phyloP scores from a whole-genome alignment of 805 yeast genomes.

The Metschnikowia vanudenii region DNA sequence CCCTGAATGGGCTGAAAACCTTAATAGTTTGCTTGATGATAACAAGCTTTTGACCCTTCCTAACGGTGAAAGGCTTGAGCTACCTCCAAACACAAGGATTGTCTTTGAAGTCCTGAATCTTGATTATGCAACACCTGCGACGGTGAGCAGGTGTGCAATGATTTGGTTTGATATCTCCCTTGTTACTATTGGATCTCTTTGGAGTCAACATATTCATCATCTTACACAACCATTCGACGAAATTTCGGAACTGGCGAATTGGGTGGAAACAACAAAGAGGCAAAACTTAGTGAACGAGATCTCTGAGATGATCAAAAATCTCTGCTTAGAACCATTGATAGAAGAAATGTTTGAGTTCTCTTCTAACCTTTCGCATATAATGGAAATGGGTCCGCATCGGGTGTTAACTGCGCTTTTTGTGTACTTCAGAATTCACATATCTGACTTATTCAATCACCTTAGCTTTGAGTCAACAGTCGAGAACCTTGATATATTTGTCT shows the following conservation, averaged over 20 bases:
- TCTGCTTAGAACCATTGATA: neutral
- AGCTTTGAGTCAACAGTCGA: slow-evolving; percentile 13
- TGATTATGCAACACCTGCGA: slow-evolving; percentile 78
- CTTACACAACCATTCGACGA: slow-evolving; percentile 4
- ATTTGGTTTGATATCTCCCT: slow-evolving; percentile 58
- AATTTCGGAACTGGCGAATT: slow-evolving; percentile 1
- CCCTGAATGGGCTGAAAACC: slow-evolving; percentile 89
- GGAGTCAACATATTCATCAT: slow-evolving; percentile 12
- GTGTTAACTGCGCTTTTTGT: slow-evolving; percentile 40
- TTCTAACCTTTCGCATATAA: slow-evolving; percentile 43
- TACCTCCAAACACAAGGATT: slow-evolving; percentile 63
- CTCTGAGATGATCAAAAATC: slow-evolving; percentile 1
- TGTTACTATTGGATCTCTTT: slow-evolving; percentile 19
- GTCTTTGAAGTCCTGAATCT: slow-evolving; percentile 76
- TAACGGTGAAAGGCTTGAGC: slow-evolving; percentile 76
- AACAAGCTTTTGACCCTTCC: slow-evolving; percentile 79
- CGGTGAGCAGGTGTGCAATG: slow-evolving; percentile 90
- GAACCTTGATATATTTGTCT: slow-evolving; percentile 28
- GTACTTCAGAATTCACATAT: slow-evolving; percentile 37
- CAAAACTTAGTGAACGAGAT: slow-evolving; percentile 17
- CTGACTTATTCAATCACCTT: slow-evolving; percentile 19
- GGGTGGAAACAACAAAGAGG: slow-evolving; percentile 1
- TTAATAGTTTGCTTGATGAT: slow-evolving; percentile 90
- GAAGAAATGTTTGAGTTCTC: slow-evolving; percentile 27
- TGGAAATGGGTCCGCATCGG: slow-evolving; percentile 44